Evolutionary conservation across 2,329 filamentous ascomycete species (phyloP), one percentile per base, ranked within the genome.

Genomic region (Cadophora malorum): DNA sequence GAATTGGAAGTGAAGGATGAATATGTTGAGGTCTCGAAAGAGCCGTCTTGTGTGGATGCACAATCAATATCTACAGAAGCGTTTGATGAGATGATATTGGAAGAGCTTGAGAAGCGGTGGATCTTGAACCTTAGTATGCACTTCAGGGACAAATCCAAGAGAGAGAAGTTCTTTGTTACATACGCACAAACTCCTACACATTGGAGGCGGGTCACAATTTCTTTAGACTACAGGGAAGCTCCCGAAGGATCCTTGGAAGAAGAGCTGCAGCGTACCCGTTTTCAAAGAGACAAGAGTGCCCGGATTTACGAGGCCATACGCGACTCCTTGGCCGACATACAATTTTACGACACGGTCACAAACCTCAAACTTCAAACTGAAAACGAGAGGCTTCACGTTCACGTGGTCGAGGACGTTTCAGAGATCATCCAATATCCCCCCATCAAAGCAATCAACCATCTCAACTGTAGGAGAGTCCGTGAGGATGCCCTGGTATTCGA

Each of bases 111-210:
- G 76, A 87, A 85, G 69, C 90, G 87, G 76, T 99, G 96, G 96
- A 98, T 99, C 69, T 83, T 99, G 73, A 99, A 99, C 77, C 85
- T 98, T 69, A 97, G 94, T 80, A 97, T 99, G 96, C 94, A 97
- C 79, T 99, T 97, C 79, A 89, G 94, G 68, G 96, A 99, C 80
- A 90, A 91, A 75, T 96, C 94, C 14, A 92, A 92, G 74, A 88
- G 95, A 53, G 96, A 99, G 79, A 99, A 99, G 79, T 98, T 98
- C 82, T 99, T 98, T 79, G 90, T 99, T 71, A 98, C 96, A 0
- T 99, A 92, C 78, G 92, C 94, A 59, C 91, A 97, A 78, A 86
- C 87, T 59, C 89, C 92, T 4, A 91, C 88, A 70, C 83, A 88
- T 69, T 97, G 94, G 92, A 88, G 93, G 65, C 87, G 95, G 61